Percentiles rank a stretch among this genome's conserved stretches.
phyloP scores from a whole-genome alignment of 345 rosid species.

The Aquilaria malaccensis region DNA sequence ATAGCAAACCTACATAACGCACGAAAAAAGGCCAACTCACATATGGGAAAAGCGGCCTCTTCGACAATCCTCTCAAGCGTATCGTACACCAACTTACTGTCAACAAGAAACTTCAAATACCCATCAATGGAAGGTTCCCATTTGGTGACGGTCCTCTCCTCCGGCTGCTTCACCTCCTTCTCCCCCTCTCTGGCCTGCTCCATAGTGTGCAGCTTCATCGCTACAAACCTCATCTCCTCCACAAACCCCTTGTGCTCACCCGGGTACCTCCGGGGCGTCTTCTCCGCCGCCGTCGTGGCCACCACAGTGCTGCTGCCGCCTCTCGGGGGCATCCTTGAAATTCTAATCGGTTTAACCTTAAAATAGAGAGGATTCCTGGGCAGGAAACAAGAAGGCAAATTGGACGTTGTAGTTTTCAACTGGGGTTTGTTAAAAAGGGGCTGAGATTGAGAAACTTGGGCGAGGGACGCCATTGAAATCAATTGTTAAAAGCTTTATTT shows the following conservation, averaged over 20 bases:
- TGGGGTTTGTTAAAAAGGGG: constrained; percentile 35
- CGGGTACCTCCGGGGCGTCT: constrained; percentile 62
- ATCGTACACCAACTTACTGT: constrained; percentile 86
- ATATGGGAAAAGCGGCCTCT: constrained; percentile 52
- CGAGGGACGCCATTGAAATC: constrained; percentile 52
- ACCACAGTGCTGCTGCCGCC: constrained; percentile 24
- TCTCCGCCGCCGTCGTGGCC: constrained; percentile 69
- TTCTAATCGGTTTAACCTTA: background rate
- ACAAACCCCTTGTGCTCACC: constrained; percentile 94
- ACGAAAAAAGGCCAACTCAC: constrained; percentile 37
- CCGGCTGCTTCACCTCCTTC: constrained; percentile 63
- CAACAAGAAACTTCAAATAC: constrained; percentile 81
- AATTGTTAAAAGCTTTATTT: background rate
- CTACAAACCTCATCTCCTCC: constrained; percentile 99
- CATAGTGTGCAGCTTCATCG: constrained; percentile 82
- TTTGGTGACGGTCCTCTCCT: constrained; percentile 51
- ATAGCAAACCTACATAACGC: constrained; percentile 2
- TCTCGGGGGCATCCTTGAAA: constrained; percentile 35
- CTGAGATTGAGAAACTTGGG: constrained; percentile 41
- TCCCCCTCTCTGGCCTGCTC: constrained; percentile 92
- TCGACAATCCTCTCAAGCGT: constrained; percentile 73
- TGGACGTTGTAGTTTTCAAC: constrained; percentile 16
- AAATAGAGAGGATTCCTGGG: constrained; percentile 12
- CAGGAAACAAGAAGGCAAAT: constrained; percentile 27
- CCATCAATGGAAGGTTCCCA: constrained; percentile 89